Evolutionary conservation across 495 filamentous ascomycete species (phyloP), one percentile per base, ranked within the genome.

Genomic region (Stereocaulon alpinum): DNA sequence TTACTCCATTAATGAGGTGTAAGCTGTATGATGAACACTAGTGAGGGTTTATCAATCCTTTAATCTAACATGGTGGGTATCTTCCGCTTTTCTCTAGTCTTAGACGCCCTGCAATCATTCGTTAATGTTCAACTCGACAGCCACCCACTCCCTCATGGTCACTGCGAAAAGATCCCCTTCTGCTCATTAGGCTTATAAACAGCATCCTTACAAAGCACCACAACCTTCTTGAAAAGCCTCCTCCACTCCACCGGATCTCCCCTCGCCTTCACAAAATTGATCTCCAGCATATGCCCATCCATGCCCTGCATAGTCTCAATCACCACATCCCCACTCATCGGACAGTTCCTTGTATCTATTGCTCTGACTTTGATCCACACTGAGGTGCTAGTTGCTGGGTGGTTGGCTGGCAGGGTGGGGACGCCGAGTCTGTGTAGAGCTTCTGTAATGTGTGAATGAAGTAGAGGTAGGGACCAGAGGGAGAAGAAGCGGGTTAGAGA

Each of bases 181-280:
- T 55, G 68, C 54, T 53, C 55, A 60, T 80, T 74, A 11, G 77
- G 77, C 56, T 71, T 79, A 61, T 73, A 79, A 10, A 96, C 81
- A 6, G 81, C 89, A 64, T 95, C 90, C 70, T 85, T 86, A 74
- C 91, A 93, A 32, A 91, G 73, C 59, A 91, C 75, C 18, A 85
- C 86, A 14, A 95, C 82, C 70, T 86, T 88, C 73, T 96, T 99
- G 78, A 99, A 99, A 68, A 99, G 92, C 53, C 93, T 79, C 58
- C 93, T 79, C 93, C 93, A 99, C 77, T 96, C 93, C 34, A 99
- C 71, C 12, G 94, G 94, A 76, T 99, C 93, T 14, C 94, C 93
- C 73, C 94, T 94, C 42, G 85, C 80, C 72, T 99, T 99, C 62
- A 95, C 80, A 70, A 99, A 97, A 58, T 89, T 77, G 12, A 96